A percentile compares a stretch with the other conserved stretches of the same genome.
These are phyloP conservation scores for Citrus cavaleriei DNA, from an alignment of 345 rosid genomes.

Conservation along the genomic window DNA sequence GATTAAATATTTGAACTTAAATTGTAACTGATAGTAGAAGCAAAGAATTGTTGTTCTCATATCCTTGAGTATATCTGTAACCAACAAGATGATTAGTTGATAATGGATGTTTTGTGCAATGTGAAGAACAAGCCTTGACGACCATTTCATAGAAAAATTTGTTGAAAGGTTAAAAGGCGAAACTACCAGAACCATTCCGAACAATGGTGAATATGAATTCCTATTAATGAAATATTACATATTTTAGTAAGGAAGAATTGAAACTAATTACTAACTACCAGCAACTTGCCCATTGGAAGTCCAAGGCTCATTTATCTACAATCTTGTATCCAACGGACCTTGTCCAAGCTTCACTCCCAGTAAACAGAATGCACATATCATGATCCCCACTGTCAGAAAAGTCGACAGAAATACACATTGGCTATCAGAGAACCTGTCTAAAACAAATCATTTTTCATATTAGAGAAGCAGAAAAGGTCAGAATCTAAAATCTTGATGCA, in stretches of 20 bases:
- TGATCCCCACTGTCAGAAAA: constrained; percentile 69
- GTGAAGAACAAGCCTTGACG: no score
- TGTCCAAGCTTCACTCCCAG: constrained; percentile 91
- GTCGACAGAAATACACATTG: neutral
- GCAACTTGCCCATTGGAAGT: constrained; percentile 55
- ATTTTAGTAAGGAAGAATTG: neutral
- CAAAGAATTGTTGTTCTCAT: constrained; percentile 37
- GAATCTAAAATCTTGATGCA: no score
- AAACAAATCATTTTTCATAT: no score
- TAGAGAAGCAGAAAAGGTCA: no score
- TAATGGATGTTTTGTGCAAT: neutral
- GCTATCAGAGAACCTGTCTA: neutral
- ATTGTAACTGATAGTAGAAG: neutral
- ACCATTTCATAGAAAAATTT: no score
- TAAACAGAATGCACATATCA: constrained; percentile 88
- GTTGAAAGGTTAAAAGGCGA: no score
- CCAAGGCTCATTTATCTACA: constrained; percentile 91
- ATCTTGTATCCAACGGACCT: constrained; percentile 65
- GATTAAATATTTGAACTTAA: neutral
- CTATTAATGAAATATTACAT: neutral
- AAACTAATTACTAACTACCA: constrained; percentile 35
- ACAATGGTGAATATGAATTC: neutral
- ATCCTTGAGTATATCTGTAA: constrained; percentile 64
- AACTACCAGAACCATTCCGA: neutral
- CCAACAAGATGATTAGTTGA: neutral